Percentiles rank a stretch among this genome's conserved stretches.
phyloP scores from a whole-genome alignment of 768 basidiomycete species.

The Crepidotus variabilis region DNA sequence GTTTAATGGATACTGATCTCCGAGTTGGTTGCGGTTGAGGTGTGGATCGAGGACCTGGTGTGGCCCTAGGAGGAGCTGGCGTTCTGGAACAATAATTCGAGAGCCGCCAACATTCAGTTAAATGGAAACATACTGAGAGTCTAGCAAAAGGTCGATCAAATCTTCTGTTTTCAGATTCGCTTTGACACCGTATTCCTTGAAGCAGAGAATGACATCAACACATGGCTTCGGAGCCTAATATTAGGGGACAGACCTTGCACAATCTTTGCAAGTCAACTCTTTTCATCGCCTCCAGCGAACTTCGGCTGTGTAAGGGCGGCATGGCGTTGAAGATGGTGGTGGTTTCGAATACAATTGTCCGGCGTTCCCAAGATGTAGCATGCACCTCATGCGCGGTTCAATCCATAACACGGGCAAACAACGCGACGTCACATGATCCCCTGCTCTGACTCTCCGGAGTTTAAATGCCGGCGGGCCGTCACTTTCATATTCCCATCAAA shows the following conservation, averaged over 20 bases:
- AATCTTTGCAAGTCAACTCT: conserved; percentile 51
- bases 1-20: conserved; percentile 31
- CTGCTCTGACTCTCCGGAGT: too few relatives aligned
- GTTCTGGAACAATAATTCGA: conserved; percentile 17
- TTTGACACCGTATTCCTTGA: conserved; percentile 73
- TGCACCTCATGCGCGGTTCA: conserved; percentile 35
- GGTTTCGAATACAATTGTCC: conserved; percentile 6
- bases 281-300: conserved; percentile 42
- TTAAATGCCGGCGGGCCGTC: neutral
- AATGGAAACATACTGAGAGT: conserved; percentile 39
- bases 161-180: conserved; percentile 82
- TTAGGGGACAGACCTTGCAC: conserved; percentile 54
- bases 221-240: neutral
- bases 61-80: conserved; percentile 15
- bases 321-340: conserved; percentile 23
- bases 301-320: conserved; percentile 38
- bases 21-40: conserved; percentile 29
- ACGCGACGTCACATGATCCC: conserved; percentile 45
- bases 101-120: neutral
- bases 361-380: conserved; percentile 6
- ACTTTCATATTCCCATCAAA: neutral
- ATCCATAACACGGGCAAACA: conserved; percentile 48
- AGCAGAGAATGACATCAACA: conserved; percentile 11
- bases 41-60: conserved; percentile 14
- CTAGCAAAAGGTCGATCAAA: conserved; percentile 69